These are phyloP conservation scores for Dendrobium officinale DNA, from an alignment of 106 monocot species.

Conservation along the genomic window DNA sequence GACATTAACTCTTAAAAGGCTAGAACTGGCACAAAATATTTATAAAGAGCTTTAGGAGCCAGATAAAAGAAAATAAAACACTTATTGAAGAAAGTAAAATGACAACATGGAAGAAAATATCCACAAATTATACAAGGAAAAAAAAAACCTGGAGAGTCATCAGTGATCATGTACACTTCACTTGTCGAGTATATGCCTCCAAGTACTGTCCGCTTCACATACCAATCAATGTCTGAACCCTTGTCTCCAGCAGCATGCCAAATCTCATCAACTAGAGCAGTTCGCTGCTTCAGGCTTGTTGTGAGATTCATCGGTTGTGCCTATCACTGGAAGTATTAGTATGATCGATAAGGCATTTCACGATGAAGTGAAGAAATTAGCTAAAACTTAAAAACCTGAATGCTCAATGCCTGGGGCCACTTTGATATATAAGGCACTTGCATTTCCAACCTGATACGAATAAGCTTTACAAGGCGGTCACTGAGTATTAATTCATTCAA, in stretches of 20 bases:
- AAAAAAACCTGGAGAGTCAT: conserved; percentile 74
- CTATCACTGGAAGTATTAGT: conserved; percentile 21
- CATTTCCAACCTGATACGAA: conserved; percentile 72
- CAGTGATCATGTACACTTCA: conserved; percentile 87
- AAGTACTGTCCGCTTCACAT: conserved; percentile 81
- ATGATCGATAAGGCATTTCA: neutral
- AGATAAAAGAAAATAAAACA: neutral
- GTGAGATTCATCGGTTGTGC: conserved; percentile 72
- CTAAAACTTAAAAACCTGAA: conserved; percentile 33
- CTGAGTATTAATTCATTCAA: conserved; percentile 61
- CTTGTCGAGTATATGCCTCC: conserved; percentile 85
- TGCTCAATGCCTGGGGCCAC: conserved; percentile 97
- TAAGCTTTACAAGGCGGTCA: conserved; percentile 67
- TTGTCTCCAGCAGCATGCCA: conserved; percentile 83
- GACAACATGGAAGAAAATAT: neutral
- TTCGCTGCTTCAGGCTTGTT: conserved; percentile 80
- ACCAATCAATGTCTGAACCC: conserved; percentile 84
- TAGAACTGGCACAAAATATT: neutral
- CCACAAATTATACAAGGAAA: neutral
- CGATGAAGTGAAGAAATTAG: neutral
- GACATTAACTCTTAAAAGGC: neutral
- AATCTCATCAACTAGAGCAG: conserved; percentile 83
- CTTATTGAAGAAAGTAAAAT: neutral
- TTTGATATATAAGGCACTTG: conserved; percentile 83
- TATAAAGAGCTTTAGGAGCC: neutral